A percentile compares a stretch with the other conserved stretches of the same genome.
phyloP scores from a whole-genome alignment of 371 early-diverging fungal genomes.

The Coemansia sp. region DNA sequence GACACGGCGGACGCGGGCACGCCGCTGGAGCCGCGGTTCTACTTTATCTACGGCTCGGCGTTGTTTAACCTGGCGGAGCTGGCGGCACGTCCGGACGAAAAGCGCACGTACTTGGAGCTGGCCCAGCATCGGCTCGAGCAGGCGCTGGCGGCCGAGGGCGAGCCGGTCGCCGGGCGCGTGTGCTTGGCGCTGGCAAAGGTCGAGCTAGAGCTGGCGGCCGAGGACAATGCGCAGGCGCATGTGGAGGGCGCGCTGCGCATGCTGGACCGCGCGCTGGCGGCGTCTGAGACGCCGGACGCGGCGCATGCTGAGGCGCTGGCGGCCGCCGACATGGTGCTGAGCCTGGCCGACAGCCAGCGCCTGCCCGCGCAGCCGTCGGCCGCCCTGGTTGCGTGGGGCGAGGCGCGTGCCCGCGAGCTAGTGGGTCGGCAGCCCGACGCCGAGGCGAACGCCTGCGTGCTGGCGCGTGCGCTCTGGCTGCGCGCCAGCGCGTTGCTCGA shows the following conservation, averaged over 20 bases:
- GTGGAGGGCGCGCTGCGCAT: background rate
- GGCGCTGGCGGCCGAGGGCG: conserved; percentile 28
- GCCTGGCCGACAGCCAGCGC: conserved; percentile 32
- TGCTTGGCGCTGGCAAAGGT: conserved; percentile 19
- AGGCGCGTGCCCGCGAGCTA: conserved; percentile 8
- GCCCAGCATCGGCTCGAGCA: conserved; percentile 30
- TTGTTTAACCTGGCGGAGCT: conserved; percentile 42
- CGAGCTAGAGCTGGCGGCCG: conserved; percentile 14
- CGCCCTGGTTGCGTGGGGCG: conserved; percentile 28
- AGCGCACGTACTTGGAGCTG: conserved; percentile 33
- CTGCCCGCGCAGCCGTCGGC: conserved; percentile 7
- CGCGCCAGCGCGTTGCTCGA: conserved; percentile 21
- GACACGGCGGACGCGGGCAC: background rate
- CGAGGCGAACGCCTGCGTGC: conserved; percentile 2
- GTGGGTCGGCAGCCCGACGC: background rate
- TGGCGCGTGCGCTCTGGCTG: conserved; percentile 31
- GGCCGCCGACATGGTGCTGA: conserved; percentile 20
- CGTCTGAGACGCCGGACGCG: conserved; percentile 5
- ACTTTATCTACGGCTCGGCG: conserved; percentile 48
- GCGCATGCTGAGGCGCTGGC: background rate
- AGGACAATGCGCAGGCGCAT: background rate
- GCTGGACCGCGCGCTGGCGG: conserved; percentile 17
- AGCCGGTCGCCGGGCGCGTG: conserved; percentile 23
- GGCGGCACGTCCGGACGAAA: conserved; percentile 18
- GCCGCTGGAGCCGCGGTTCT: conserved; percentile 36